phyloP scores from a whole-genome alignment of 768 basidiomycete species.

The Albatrellus ellisii region DNA sequence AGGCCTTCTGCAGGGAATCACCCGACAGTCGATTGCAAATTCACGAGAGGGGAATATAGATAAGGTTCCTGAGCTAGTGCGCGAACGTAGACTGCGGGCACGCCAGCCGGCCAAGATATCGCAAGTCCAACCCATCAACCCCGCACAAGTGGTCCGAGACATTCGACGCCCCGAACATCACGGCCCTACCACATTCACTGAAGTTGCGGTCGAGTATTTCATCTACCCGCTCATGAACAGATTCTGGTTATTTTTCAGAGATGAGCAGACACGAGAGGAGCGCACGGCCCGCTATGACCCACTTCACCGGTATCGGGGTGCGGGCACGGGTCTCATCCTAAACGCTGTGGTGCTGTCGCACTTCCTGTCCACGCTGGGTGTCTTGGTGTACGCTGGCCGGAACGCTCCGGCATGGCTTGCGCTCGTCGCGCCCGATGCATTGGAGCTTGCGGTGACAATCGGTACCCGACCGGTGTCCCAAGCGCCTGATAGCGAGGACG shows the following conservation, averaged over 20 bases:
- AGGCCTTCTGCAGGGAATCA: constrained; percentile 49
- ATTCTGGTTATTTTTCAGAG: constrained; percentile 92
- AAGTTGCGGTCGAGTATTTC: constrained; percentile 79
- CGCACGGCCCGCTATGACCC: constrained; percentile 45
- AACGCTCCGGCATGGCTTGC: constrained; percentile 73
- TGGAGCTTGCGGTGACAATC: constrained; percentile 75
- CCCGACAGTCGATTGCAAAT: constrained; percentile 46
- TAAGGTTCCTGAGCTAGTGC: constrained; percentile 45
- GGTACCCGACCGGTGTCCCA: constrained; percentile 52
- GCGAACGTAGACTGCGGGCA: constrained; percentile 67
- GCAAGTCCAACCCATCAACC: constrained; percentile 22
- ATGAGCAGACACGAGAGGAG: constrained; percentile 66
- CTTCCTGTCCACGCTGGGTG: constrained; percentile 59
- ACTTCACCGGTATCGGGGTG: constrained; percentile 49
- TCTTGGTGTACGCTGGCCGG: constrained; percentile 73
- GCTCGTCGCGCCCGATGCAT: constrained; percentile 65
- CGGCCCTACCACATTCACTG: constrained; percentile 35
- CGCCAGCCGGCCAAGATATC: constrained; percentile 32
- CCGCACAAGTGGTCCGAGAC: constrained; percentile 4
- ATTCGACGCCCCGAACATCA: not conserved
- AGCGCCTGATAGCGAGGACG: constrained; percentile 22
- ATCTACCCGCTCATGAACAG: constrained; percentile 81
- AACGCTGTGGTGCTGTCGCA: constrained; percentile 67
- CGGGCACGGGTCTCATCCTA: constrained; percentile 74
- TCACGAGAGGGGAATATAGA: constrained; percentile 40